phyloP scores from a whole-genome alignment of 106 monocot species.

The Hemerocallis citrina region DNA sequence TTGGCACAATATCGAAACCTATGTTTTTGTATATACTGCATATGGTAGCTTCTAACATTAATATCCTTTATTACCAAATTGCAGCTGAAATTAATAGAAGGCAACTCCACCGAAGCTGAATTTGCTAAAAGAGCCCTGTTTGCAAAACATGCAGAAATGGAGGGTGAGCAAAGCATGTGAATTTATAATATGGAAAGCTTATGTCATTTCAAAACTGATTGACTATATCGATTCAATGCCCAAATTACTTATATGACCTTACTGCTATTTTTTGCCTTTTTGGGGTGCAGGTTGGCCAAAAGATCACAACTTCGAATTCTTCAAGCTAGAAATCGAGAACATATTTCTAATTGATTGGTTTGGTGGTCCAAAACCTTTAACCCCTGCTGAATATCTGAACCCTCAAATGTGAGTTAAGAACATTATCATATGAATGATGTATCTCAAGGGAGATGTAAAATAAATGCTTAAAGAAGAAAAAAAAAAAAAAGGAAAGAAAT shows the following conservation, averaged over 20 bases:
- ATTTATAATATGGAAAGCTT: background rate
- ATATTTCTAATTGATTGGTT: slow-evolving; percentile 35
- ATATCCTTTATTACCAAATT: no score
- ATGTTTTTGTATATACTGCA: no score
- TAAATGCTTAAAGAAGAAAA: background rate
- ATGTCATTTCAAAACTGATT: background rate
- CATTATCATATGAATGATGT: background rate
- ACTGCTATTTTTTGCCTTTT: background rate
- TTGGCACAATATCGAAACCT: no score
- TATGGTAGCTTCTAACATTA: no score
- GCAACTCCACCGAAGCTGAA: slow-evolving; percentile 11
- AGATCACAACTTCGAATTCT: slow-evolving; percentile 27
- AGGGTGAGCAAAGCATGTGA: slow-evolving; percentile 8
- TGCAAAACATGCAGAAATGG: slow-evolving; percentile 26
- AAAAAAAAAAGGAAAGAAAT: background rate
- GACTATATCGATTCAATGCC: background rate
- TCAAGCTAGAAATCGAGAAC: slow-evolving; percentile 26
- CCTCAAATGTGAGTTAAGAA: slow-evolving; percentile 8
- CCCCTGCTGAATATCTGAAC: slow-evolving; percentile 17
- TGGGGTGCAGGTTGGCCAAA: slow-evolving; percentile 24
- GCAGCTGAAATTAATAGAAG: slow-evolving; percentile 20
- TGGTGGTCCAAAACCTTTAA: slow-evolving; percentile 32
- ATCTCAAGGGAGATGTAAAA: background rate
- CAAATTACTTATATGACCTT: background rate
- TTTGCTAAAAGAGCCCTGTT: slow-evolving; percentile 19